These are phyloP conservation scores for Nakataea oryzae DNA, from an alignment of 2,329 filamentous ascomycete genomes.

Conservation along the genomic window DNA sequence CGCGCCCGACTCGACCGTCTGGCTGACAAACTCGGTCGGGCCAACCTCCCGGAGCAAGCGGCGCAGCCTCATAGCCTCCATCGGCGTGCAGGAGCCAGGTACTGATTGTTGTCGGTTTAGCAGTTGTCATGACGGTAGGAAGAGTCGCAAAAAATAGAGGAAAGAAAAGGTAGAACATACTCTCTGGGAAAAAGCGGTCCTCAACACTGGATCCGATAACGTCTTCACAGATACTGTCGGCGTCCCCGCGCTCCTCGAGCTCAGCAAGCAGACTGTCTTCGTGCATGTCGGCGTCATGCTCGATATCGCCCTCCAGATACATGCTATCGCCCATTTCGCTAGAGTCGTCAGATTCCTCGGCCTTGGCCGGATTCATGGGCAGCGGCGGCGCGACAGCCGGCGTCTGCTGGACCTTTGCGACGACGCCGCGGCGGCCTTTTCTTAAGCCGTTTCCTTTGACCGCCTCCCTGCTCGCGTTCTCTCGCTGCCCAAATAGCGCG, in stretches of 20 bases:
- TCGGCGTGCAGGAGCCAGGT: constrained; percentile 49
- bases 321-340: constrained; percentile 6
- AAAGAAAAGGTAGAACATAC: constrained; percentile 19
- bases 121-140: constrained; percentile 4
- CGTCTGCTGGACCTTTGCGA: constrained; percentile 1
- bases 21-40: constrained; percentile 64
- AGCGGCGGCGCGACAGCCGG: background rate
- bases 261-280: constrained; percentile 2
- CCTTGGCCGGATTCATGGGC: background rate
- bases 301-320: constrained; percentile 5
- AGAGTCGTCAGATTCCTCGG: constrained; percentile 4
- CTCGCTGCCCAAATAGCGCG: background rate
- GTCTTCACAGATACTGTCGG: constrained; percentile 52
- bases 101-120: constrained; percentile 12
- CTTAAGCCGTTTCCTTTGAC: background rate
- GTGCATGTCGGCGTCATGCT: constrained; percentile 2
- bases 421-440: constrained; percentile 1
- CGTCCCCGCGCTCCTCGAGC: constrained; percentile 3
- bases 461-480: background rate
- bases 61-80: constrained; percentile 59
- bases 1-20: constrained; percentile 56
- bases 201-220: constrained; percentile 47
- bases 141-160: background rate
- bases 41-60: constrained; percentile 65
- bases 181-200: constrained; percentile 32